Conservation (phyloP, 768 basidiomycete genomes). For the Chiua virens region DNA sequence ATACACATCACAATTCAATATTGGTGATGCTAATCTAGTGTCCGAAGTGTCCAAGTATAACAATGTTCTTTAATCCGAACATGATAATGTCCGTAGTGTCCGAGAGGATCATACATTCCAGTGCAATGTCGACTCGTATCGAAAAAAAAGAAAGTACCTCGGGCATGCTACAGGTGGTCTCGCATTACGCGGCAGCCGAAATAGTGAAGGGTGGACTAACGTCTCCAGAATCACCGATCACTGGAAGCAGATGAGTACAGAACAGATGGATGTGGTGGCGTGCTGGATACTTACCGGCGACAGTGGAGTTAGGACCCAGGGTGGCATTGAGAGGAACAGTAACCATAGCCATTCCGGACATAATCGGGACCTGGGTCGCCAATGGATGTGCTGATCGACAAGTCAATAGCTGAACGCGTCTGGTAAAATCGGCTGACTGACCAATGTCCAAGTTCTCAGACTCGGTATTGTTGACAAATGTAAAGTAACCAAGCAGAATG, state of each 20-base stretch:
- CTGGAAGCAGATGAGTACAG: constrained; percentile 31
- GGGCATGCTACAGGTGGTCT: not conserved
- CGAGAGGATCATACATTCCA: not conserved
- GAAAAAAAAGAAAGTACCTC: constrained; percentile 4
- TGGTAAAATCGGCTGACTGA: constrained; percentile 27
- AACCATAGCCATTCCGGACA: constrained; percentile 46
- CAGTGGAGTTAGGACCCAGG: constrained; percentile 49
- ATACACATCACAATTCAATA: not conserved
- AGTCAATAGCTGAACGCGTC: constrained; percentile 5
- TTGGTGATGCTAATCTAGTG: not conserved
- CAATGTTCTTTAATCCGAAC: not conserved
- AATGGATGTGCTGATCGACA: constrained; percentile 51
- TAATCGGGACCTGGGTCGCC: constrained; percentile 53
- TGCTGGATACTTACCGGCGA: constrained; percentile 53
- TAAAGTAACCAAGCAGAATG: constrained; percentile 47
- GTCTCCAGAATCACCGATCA: constrained; percentile 71
- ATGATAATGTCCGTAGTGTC: constrained; percentile 17
- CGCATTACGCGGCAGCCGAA: not conserved
- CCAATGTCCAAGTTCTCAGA: constrained; percentile 53
- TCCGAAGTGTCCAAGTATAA: not conserved
- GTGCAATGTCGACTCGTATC: constrained; percentile 1
- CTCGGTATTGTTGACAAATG: constrained; percentile 16
- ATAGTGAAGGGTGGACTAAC: constrained; percentile 61
- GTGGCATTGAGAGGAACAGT: constrained; percentile 49
- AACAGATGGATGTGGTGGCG: not conserved